Base-by-base conservation (phyloP, 352 stramenopile genomes). In the Globisporangium apiculatum region DNA sequence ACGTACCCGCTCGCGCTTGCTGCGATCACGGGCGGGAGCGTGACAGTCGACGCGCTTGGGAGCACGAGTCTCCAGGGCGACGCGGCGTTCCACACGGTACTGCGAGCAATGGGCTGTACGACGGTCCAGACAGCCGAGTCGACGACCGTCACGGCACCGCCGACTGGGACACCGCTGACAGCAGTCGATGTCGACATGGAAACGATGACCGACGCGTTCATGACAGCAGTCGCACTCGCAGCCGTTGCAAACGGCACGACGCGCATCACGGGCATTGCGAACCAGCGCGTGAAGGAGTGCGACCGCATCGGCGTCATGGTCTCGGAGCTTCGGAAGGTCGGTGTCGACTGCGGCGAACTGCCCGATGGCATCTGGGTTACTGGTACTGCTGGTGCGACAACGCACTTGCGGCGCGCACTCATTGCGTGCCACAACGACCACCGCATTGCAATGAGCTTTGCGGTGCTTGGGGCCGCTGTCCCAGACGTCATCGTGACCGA, bases 221-320 rank as follows among this genome's bases (percentile, higher is more conserved):
- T 99, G 96, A 99, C 96, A 36, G 80, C 98, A 12, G 96, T 96
- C 4, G 94, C 97, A 14, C 87, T 97, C 35, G 96, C 93, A 6
- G 79, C 98, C 2, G 97, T 98, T 64, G 96, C 94, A 0, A 82
- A 98, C 37, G 96, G 96, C 57, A 96, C 89, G 17, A 99, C 95
- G 7, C 96, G 90, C 7, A 99, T 99, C 79, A 91, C 93, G 42
- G 98, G 98, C 64, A 98, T 99, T 48, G 97, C 97, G n/a, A 98
- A 97, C 63, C 98, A 98, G 89, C 87, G 96, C 48, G 86, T 99
- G 18, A 99, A 99, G 76, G 96, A 99, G 72, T 99, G 95, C 57
- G 97, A 99, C 65, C 88, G 96, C 49, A 99, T 99, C 72, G 97
- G 97, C 55, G 96, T 97, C 7, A 99, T 99, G 82, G 90, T 98